Evolutionary conservation across 2,329 filamentous ascomycete genomes (phyloP).

Genomic region (Fusarium bulbicola): DNA sequence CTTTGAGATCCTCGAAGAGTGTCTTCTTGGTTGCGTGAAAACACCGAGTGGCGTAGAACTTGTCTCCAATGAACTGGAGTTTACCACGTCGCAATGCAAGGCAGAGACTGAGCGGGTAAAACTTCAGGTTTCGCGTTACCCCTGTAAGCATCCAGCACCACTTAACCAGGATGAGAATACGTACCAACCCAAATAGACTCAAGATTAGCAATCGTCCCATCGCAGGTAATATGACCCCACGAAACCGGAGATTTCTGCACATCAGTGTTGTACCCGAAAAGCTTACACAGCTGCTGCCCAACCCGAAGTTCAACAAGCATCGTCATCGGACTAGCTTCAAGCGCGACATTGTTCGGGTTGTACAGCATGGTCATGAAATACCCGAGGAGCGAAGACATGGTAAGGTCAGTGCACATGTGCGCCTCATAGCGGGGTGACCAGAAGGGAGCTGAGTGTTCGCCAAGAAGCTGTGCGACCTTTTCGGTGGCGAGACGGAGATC

Average conservation of each 20-base stretch:
- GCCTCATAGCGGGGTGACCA: conserved; percentile 58
- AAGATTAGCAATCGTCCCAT: conserved; percentile 57
- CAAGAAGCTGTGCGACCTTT: conserved; percentile 50
- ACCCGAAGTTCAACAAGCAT: conserved; percentile 56
- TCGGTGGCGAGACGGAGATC: conserved; percentile 49
- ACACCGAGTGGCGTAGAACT: conserved; percentile 50
- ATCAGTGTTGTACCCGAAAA: conserved; percentile 56
- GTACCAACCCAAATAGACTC: conserved; percentile 56
- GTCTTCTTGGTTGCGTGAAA: conserved; percentile 42
- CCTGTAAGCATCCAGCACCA: not conserved
- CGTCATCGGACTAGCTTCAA: conserved; percentile 57
- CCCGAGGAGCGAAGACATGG: conserved; percentile 54
- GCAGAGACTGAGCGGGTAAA: conserved; percentile 53
- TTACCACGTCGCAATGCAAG: conserved; percentile 49
- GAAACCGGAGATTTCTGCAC: conserved; percentile 39
- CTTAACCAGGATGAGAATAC: not conserved
- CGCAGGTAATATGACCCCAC: conserved; percentile 59
- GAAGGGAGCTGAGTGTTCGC: conserved; percentile 55
- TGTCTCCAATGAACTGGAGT: conserved; percentile 50
- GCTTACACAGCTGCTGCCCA: conserved; percentile 55
- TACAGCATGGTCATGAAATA: conserved; percentile 61
- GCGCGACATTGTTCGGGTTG: conserved; percentile 59
- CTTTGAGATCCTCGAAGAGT: conserved; percentile 48
- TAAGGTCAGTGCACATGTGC: conserved; percentile 57
- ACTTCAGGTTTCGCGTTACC: conserved; percentile 57